A percentile compares a stretch with the other conserved stretches of the same genome.
Evolutionary conservation across 495 filamentous ascomycete genomes (phyloP).

Genomic region (Gamarada debralockiae): DNA sequence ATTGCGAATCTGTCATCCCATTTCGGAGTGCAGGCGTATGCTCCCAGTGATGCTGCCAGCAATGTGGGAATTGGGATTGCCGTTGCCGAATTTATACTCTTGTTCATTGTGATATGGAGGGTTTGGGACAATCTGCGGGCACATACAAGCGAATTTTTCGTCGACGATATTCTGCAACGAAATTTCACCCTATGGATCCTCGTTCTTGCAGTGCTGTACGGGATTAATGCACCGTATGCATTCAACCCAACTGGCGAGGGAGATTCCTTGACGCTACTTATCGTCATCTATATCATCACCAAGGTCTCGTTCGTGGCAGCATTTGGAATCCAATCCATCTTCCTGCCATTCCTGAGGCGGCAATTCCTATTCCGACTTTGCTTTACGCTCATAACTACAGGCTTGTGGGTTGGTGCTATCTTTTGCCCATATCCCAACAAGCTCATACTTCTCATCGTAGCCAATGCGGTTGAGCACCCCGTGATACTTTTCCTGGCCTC

Average conservation of each 20-base stretch:
- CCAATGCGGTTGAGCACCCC: slow-evolving; percentile 15
- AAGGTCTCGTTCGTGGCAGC: slow-evolving; percentile 10
- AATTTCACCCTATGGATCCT: slow-evolving; percentile 21
- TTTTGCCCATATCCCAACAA: slow-evolving; percentile 11
- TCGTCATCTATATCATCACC: slow-evolving; percentile 12
- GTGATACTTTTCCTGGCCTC: slow-evolving; percentile 9
- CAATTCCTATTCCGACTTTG: slow-evolving; percentile 3
- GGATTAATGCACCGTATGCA: slow-evolving; percentile 21
- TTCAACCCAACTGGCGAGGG: slow-evolving; percentile 1
- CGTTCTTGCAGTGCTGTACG: slow-evolving; percentile 15
- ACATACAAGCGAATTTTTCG: slow-evolving; percentile 17
- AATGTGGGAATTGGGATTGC: slow-evolving; percentile 10
- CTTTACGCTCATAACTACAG: neutral
- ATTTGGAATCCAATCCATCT: slow-evolving; percentile 4
- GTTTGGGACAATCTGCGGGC: slow-evolving; percentile 18
- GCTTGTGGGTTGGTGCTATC: slow-evolving; percentile 17
- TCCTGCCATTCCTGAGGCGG: slow-evolving; percentile 9
- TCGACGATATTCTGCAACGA: slow-evolving; percentile 15
- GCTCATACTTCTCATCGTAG: slow-evolving; percentile 6
- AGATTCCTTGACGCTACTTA: slow-evolving; percentile 13
- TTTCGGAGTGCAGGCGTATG: slow-evolving; percentile 13
- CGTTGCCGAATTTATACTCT: slow-evolving; percentile 13
- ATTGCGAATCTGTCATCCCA: slow-evolving; percentile 19
- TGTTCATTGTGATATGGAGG: slow-evolving; percentile 23
- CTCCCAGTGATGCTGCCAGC: too few species aligned